Conservation (phyloP, 768 basidiomycete species). For the Boletus huronensis region DNA sequence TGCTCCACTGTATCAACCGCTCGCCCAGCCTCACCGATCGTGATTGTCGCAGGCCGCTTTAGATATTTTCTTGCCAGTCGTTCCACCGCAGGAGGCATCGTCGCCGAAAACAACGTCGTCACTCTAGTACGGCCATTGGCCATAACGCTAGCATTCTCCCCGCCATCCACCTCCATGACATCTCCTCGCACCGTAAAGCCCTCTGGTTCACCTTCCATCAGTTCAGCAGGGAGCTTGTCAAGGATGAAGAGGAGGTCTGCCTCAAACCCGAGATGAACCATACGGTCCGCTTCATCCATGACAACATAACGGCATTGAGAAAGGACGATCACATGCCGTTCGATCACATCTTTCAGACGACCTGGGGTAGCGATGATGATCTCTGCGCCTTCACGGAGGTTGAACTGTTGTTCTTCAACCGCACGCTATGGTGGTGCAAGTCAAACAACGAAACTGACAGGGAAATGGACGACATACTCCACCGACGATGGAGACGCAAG, state of each 20-base stretch:
- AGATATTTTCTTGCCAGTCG: constrained; percentile 93
- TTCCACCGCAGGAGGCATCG: constrained; percentile 98
- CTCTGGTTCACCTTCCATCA: constrained; percentile 74
- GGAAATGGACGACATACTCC: constrained; percentile 50
- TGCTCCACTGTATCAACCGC: constrained; percentile 99
- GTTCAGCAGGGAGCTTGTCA: constrained; percentile 83
- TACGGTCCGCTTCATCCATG: constrained; percentile 99
- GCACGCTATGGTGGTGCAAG: constrained; percentile 51
- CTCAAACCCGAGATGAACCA: constrained; percentile 98
- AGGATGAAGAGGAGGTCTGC: constrained; percentile 91
- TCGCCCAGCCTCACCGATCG: constrained; percentile 96
- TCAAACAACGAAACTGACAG: constrained; percentile 10
- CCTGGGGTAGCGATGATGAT: constrained; percentile 99
- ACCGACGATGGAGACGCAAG: constrained; percentile 97
- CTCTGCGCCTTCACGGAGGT: constrained; percentile 95
- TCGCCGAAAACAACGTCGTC: constrained; percentile 97
- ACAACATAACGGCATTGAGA: constrained; percentile 98
- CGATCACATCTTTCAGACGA: constrained; percentile 96
- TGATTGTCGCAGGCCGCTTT: constrained; percentile 88
- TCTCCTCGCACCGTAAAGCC: constrained; percentile 32
- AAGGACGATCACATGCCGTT: constrained; percentile 91
- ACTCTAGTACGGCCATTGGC: constrained; percentile 76
- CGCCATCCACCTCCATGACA: constrained; percentile 75
- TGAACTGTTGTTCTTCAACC: constrained; percentile 97
- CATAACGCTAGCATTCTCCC: constrained; percentile 44